A percentile compares a stretch with the other conserved stretches of the same genome.
phyloP scores from a whole-genome alignment of 805 yeast species.

The Kregervanrija delftensis region DNA sequence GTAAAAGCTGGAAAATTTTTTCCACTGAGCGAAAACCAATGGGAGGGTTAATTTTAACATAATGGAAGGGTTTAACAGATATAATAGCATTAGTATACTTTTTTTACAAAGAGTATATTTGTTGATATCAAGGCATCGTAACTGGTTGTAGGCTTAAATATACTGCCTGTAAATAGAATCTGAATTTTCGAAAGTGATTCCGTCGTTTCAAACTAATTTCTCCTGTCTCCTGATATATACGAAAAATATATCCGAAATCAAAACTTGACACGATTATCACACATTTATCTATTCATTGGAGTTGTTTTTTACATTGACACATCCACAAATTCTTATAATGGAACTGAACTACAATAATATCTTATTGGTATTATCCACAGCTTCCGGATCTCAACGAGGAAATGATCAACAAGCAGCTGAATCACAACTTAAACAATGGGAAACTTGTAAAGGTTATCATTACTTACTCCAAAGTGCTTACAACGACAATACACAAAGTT shows the following conservation, averaged over 20 bases:
- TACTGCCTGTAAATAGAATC: too few relatives aligned
- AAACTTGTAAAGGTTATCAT: constrained; percentile 36
- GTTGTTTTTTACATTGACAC: too few relatives aligned
- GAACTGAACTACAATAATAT: constrained; percentile 20
- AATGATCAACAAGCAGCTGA: constrained; percentile 60
- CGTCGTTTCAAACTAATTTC: too few relatives aligned
- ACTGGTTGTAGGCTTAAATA: too few relatives aligned
- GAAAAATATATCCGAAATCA: too few relatives aligned
- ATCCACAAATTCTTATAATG: not conserved
- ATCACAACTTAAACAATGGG: constrained; percentile 64
- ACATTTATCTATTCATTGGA: too few relatives aligned
- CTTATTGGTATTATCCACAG: constrained; percentile 37
- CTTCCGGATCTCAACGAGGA: constrained; percentile 45
- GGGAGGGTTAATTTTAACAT: not conserved
- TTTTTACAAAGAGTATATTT: too few relatives aligned
- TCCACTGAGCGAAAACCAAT: not conserved
- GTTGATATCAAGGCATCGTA: too few relatives aligned
- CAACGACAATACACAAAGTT: constrained; percentile 47
- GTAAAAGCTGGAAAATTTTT: not conserved
- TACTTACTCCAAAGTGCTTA: constrained; percentile 42
- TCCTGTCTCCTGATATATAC: too few relatives aligned
- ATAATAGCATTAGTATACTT: too few relatives aligned
- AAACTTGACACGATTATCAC: too few relatives aligned
- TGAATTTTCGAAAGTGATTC: too few relatives aligned
- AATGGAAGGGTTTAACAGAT: not conserved